Evolutionary conservation across 2,329 filamentous ascomycete genomes (phyloP), one percentile per base, ranked within the genome.

Genomic region (Diaporthe longicolla): DNA sequence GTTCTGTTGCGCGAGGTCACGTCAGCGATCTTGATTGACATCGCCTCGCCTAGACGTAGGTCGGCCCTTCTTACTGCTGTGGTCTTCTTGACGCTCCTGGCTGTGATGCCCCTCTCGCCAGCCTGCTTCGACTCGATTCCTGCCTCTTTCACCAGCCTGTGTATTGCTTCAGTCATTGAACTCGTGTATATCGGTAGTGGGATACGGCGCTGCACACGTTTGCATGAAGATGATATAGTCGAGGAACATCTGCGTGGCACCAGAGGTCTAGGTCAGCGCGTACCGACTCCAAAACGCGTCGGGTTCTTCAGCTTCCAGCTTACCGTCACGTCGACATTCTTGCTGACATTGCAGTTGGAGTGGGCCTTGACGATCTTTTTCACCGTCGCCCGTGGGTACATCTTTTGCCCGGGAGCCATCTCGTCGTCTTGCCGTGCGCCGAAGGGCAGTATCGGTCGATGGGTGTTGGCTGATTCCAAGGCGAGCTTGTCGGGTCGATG

Each of bases 361-460:
- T 97, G 95, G 24, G 94, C 95, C 84, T 97, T 98, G 79, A 97
- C 88, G 75, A 97, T 96, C 83, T 95, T 95, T 83, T 95, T 97
- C 78, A 98, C 88, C 0, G 94, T 97, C 24, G 91, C 92, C 76
- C 95, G 92, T 15, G 95, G 95, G 80, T 97, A 98, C 19, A 94
- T 87, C 78, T 95, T 96, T 80, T 93, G 92, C 29, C 90, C 87
- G 17, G 89, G 85, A 69, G 89, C 90, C 89, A 92, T 93, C 15
- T 68, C 17, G 63, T 68, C 48, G 63, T 54, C 21, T 21, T 54
- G 45, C 32, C 1, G n/a, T 19, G 45, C 26, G 32, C 32, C 37
- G 21, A 21, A 19, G n/a, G 15, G 32, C 32, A 13, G n/a, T 78
- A 73, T 37, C 35, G 8, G 55, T 40, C 37, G 17, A 32, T 24